Percentiles rank a stretch among this genome's conserved stretches.
These are phyloP conservation scores for Pythium grandisporangium DNA, from an alignment of 352 stramenopile species.

Conservation along the genomic window DNA sequence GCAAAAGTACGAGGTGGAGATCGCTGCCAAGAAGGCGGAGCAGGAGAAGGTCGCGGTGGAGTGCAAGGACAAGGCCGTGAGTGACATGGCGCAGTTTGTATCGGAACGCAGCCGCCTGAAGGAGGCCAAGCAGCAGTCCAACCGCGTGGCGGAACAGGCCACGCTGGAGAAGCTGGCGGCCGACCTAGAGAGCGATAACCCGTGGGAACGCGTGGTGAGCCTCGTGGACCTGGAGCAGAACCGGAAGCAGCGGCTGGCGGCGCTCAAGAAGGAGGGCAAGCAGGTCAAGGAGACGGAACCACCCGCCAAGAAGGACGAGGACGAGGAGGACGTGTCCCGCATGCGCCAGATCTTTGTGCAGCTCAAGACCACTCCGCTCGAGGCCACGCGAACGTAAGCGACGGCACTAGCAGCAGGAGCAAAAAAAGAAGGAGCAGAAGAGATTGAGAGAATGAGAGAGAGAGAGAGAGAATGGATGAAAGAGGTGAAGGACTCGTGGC, in stretches of 20 bases:
- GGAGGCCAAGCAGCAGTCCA: slow-evolving; percentile 88
- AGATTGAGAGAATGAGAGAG: too few relatives aligned
- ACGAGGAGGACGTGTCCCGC: slow-evolving; percentile 81
- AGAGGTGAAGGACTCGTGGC: too few relatives aligned
- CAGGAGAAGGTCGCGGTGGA: slow-evolving; percentile 66
- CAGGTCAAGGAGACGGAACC: slow-evolving; percentile 29
- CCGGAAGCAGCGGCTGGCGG: slow-evolving; percentile 63
- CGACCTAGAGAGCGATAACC: slow-evolving; percentile 92
- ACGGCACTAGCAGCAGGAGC: too few relatives aligned
- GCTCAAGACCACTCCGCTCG: slow-evolving; percentile 89
- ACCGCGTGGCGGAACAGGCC: slow-evolving; percentile 90
- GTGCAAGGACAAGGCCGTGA: slow-evolving; percentile 60
- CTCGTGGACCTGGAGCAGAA: slow-evolving; percentile 87
- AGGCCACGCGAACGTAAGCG: slow-evolving; percentile 53
- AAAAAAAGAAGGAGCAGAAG: too few relatives aligned
- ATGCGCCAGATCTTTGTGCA: slow-evolving; percentile 93
- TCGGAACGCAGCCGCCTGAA: slow-evolving; percentile 78
- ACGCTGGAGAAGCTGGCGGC: slow-evolving; percentile 93
- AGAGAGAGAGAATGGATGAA: background rate
- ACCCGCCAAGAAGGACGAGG: slow-evolving; percentile 44
- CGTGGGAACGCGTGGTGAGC: slow-evolving; percentile 90
- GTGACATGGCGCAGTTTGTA: slow-evolving; percentile 75
- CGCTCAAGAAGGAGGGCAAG: slow-evolving; percentile 39
- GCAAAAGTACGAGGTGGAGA: slow-evolving; percentile 57
- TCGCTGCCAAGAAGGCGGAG: slow-evolving; percentile 51